A percentile compares a stretch with the other conserved stretches of the same genome.
Evolutionary conservation across 192 early-diverging fungal species (phyloP).

Genomic region (Backusella sp.): DNA sequence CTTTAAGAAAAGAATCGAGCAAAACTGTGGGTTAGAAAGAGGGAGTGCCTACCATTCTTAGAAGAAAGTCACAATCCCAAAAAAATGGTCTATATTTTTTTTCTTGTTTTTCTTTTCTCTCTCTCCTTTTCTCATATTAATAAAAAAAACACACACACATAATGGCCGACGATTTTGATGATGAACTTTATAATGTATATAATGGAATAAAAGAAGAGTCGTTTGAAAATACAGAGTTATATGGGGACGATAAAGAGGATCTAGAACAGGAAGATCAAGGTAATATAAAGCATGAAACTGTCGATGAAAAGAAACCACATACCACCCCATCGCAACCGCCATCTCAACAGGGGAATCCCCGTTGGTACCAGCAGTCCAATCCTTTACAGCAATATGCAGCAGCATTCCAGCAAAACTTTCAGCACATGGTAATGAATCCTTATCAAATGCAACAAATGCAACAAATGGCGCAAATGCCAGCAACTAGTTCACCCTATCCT

Average conservation of each 20-base stretch:
- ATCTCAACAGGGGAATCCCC: background rate
- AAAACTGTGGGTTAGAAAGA: conserved; percentile 20
- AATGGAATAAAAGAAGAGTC: conserved; percentile 19
- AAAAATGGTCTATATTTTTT: too few species aligned
- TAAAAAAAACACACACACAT: background rate
- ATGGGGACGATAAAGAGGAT: background rate
- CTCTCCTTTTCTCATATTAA: background rate
- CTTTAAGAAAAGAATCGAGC: conserved; percentile 27
- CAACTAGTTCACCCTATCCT: background rate
- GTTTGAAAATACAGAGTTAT: conserved; percentile 8
- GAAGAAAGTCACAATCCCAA: background rate
- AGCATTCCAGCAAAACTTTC: background rate
- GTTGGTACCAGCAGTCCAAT: conserved; percentile 1
- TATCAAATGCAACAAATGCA: conserved; percentile 28
- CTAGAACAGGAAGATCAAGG: background rate
- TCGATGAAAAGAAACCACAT: background rate
- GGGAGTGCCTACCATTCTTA: conserved; percentile 2
- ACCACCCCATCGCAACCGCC: background rate
- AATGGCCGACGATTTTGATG: conserved; percentile 29
- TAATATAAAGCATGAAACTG: background rate
- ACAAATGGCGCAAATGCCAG: conserved; percentile 24
- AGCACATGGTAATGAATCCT: conserved; percentile 8
- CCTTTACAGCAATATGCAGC: background rate
- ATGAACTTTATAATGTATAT: conserved; percentile 25
- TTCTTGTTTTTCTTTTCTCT: conserved; percentile 11